Conservation (phyloP, 495 filamentous ascomycete genomes). For the Cudoniella acicularis region DNA sequence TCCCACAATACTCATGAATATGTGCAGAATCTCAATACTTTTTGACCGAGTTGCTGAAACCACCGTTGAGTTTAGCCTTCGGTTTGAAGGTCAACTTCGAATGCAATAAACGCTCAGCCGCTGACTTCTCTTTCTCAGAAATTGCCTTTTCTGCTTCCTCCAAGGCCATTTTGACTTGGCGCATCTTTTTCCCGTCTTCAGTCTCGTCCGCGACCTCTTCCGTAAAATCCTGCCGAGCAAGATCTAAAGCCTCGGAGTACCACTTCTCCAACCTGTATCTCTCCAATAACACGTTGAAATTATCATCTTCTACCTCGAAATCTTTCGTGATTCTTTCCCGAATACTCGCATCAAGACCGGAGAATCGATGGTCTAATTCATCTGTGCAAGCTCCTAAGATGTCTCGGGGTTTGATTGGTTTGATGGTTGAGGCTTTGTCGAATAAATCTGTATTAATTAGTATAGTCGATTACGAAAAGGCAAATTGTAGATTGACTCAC, state of each 20-base stretch:
- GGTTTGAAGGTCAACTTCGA: slow-evolving; percentile 14
- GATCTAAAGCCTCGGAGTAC: slow-evolving; percentile 42
- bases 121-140: slow-evolving; percentile 11
- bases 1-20: background rate
- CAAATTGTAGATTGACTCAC: slow-evolving; percentile 22
- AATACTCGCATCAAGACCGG: slow-evolving; percentile 39
- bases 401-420: slow-evolving; percentile 34
- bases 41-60: slow-evolving; percentile 18
- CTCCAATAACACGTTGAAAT: slow-evolving; percentile 40
- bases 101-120: slow-evolving; percentile 20
- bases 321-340: slow-evolving; percentile 40
- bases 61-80: slow-evolving; percentile 11
- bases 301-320: slow-evolving; percentile 39
- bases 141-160: slow-evolving; percentile 19
- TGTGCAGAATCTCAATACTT: slow-evolving; percentile 8
- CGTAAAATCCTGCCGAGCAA: slow-evolving; percentile 18
- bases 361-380: slow-evolving; percentile 34
- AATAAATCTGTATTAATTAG: slow-evolving; percentile 22
- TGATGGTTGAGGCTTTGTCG: slow-evolving; percentile 14
- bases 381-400: slow-evolving; percentile 35
- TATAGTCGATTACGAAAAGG: background rate
- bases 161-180: slow-evolving; percentile 8
- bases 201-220: slow-evolving; percentile 19
- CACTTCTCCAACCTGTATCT: slow-evolving; percentile 47
- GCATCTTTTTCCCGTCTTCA: slow-evolving; percentile 11